Base-by-base conservation (phyloP, 2,329 filamentous ascomycete genomes). In the Xylaria sp. region DNA sequence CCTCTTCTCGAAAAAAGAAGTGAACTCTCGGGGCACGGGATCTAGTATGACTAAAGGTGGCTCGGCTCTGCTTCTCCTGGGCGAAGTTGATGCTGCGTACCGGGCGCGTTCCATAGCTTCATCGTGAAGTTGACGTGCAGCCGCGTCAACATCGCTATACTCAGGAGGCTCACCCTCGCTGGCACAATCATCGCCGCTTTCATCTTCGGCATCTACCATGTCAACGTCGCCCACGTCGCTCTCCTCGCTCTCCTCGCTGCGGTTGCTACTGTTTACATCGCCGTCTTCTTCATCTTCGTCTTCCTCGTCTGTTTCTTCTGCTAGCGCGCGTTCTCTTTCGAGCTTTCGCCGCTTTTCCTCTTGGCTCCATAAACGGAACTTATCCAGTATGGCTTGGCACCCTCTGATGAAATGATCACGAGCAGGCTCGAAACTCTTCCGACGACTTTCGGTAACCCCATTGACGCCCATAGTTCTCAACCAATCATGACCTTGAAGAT, bases 401-500 rank as follows among this genome's bases (percentile, higher is more conserved):
- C 96, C 92, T 58, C 83, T 85, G 69, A 97, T 90, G 73, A 97
- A 96, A 74, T 94, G 88, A 62, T 89, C 84, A 27, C 95, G 86
- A 63, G 95, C 95, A 2, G 90, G 88, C 75, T 97, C 92, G 75
- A 92, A 97, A 29, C 89, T 85, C 75, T 90, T 95, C 77, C 92
- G 94, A 71, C 92, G 91, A 21, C 87, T 87, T 72, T 97, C 93
- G 0, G 92, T 96, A 37, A 96, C 80, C 19, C 86, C 92, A 66
- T 88, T 94, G 33, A 98, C 90, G 25, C 94, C 95, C 87, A 99
- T 93, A 3, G 93, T 86, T 63, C 91, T 89, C 58, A 97, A 81
- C 95, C 95, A 99, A 76, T 98, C 95, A 60, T 91, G 92, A 2
- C 94, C 91, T 73, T 92, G 90, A 1, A 99, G 83, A 17, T 92